phyloP scores from a whole-genome alignment of 208 protist species.

The Leptomonas seymouri region DNA sequence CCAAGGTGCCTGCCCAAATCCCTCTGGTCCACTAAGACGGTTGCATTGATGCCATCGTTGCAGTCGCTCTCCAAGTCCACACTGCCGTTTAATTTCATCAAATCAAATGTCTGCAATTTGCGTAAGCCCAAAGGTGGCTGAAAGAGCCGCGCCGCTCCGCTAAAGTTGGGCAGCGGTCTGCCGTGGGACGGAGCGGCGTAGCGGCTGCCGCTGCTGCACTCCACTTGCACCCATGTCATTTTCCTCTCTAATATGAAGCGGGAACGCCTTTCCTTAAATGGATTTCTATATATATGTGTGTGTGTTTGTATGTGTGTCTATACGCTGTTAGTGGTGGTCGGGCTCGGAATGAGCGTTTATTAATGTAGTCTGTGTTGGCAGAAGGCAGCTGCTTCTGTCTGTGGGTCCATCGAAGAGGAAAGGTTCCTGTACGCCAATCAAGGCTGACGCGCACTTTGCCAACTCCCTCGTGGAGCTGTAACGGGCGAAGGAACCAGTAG shows the following conservation, averaged over 20 bases:
- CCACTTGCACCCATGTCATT: slow-evolving; percentile 76
- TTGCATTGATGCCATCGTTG: slow-evolving; percentile 21
- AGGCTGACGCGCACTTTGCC: too few species aligned
- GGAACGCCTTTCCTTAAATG: too few species aligned
- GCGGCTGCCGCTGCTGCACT: slow-evolving; percentile 45
- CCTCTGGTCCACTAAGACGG: slow-evolving; percentile 54
- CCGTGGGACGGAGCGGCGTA: slow-evolving; percentile 64
- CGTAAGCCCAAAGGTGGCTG: slow-evolving; percentile 19
- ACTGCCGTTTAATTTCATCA: slow-evolving; percentile 2
- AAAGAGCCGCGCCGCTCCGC: slow-evolving; percentile 62
- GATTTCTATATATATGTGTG: background rate
- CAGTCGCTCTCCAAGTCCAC: background rate
- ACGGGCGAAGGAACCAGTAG: background rate
- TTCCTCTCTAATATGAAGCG: too few species aligned
- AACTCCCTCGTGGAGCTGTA: background rate
- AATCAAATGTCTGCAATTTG: slow-evolving; percentile 34
- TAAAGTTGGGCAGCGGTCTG: slow-evolving; percentile 36
- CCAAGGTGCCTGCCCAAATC: slow-evolving; percentile 60
- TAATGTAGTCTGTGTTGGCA: too few species aligned
- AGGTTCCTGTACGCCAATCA: too few species aligned
- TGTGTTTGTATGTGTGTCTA: slow-evolving; percentile 12
- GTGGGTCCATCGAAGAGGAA: too few species aligned
- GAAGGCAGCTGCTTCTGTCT: too few species aligned
- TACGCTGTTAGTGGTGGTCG: background rate
- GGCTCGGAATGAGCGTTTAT: too few species aligned